Base-by-base conservation (phyloP, 805 yeast genomes). In the Starmera dryadoides region DNA sequence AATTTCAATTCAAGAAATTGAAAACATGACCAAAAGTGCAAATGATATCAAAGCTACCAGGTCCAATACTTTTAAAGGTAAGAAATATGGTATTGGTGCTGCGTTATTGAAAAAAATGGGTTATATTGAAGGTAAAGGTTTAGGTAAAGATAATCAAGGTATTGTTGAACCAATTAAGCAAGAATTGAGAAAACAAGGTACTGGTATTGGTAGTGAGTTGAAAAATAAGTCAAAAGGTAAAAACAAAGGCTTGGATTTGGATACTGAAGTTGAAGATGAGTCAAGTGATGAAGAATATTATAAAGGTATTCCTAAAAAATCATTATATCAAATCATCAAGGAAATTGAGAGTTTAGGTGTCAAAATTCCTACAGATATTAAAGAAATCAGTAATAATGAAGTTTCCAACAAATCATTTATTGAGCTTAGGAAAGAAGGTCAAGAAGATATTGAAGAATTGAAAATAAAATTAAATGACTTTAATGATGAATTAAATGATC, bases 71-170 rank as follows among this genome's bases (percentile, higher is more conserved):
- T 47, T 44, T 32, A 47, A 41, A 16, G 55, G 53, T 1, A 49
- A 45, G 41, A 58, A 51, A 36, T 88, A 89, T 54, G 98, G 98
- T 6, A 76, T 87, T 30, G 98, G 98, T 29, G 95, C 95, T 3
- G 61, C 71, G 36, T 62, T 91, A 37, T 58, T 91, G 63, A 68
- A 77, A 43, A 73, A 78, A 45, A 89, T 91, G 98, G 98, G 98
- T 0, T 89, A 86, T 59, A 70, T 71, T 7, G 74, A 73, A 31
- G 98, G 98, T 0, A 67, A 73, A 50, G 98, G 97, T 1, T 69
- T 91, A n/a, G 98, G 98, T 2, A 64, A 64, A 5, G 57, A 68
- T 19, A 76, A 79, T 2, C 71, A 71, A 37, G 98, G 98, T 33
- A 86, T 87, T 1, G 69, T 71, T 0, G 75, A 71, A n/a, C 97